phyloP scores from a whole-genome alignment of 129 eudicot genomes.

The Helianthus annuus region HanXRQr2.0-SUNRISE NC_035442.2:27762889-27763388 shows the following conservation, averaged over 20 bases:
- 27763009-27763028: slow-evolving; percentile 97
- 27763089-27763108: background rate
- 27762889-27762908: slow-evolving; percentile 76
- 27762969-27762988: slow-evolving; percentile 71
- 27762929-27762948: slow-evolving; percentile 99
- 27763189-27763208: background rate
- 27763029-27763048: slow-evolving; percentile 78
- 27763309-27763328: slow-evolving; percentile 96
- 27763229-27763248: background rate
- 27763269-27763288: slow-evolving; percentile 99
- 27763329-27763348: slow-evolving; percentile 90
- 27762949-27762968: slow-evolving; percentile 91
- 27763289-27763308: slow-evolving; percentile 95
- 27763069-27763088: background rate
- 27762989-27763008: slow-evolving; percentile 88
- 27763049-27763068: slow-evolving; percentile 1
- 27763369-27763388: slow-evolving; percentile 72
- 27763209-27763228: background rate
- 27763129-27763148: background rate
- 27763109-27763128: background rate
- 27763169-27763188: slow-evolving; percentile 3
- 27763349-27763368: slow-evolving; percentile 87
- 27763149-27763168: too few species aligned
- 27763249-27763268: slow-evolving; percentile 51
- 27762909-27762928: slow-evolving; percentile 98